phyloP scores from a whole-genome alignment of 495 filamentous ascomycete species.

The Trichoderma reesei region DNA sequence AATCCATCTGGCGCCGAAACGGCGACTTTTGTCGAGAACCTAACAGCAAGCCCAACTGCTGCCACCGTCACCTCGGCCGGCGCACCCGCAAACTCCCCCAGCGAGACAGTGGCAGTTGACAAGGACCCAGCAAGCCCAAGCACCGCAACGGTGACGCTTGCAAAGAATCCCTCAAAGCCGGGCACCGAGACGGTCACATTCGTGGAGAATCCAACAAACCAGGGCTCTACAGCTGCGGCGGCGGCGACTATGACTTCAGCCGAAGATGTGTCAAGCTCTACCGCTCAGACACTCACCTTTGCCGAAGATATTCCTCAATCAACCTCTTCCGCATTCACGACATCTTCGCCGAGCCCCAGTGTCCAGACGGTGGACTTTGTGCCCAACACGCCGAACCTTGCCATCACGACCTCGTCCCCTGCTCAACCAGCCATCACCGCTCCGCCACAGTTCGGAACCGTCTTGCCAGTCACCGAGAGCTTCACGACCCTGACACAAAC shows the following conservation, averaged over 20 bases:
- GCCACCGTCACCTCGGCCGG: not conserved
- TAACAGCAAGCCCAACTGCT: not conserved
- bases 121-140: not conserved
- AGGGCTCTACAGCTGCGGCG: no score
- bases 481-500: slow-evolving; percentile 7
- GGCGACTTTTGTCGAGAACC: not conserved
- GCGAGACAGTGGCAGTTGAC: not conserved
- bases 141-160: not conserved
- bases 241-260: no score
- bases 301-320: no score
- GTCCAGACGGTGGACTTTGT: not conserved
- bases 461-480: not conserved
- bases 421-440: not conserved
- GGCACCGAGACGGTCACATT: not conserved
- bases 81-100: not conserved
- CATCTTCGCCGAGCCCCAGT: no score
- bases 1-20: not conserved
- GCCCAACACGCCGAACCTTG: not conserved
- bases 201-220: no score
- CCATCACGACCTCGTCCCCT: not conserved
- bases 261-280: no score
- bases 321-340: no score
- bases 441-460: not conserved
- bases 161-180: not conserved
- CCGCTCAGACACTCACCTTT: no score